Conservation (phyloP, 169 alveolate species). For the Fabrea salina region DNA sequence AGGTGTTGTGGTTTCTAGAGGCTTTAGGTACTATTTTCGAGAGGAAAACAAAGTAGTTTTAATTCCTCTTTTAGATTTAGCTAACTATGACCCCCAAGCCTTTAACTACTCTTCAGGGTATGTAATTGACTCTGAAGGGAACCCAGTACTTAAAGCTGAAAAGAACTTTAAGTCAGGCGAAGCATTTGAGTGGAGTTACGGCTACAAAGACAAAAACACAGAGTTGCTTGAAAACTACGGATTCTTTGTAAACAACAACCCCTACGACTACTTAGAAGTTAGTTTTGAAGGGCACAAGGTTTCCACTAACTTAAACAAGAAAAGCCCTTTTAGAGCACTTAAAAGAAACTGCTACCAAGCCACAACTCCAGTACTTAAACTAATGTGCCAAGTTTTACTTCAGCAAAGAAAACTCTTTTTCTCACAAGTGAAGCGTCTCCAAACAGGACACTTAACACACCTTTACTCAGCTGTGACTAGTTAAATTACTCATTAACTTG, state of each 20-base stretch:
- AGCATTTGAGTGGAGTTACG: slow-evolving; percentile 16
- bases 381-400: too few relatives aligned
- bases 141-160: background rate
- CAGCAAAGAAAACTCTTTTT: too few relatives aligned
- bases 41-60: background rate
- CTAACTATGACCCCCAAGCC: background rate
- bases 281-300: too few relatives aligned
- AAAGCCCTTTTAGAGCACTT: too few relatives aligned
- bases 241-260: background rate
- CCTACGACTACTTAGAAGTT: background rate
- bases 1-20: background rate
- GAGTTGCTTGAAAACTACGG: background rate
- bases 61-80: background rate
- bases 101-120: background rate
- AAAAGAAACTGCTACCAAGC: too few relatives aligned
- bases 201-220: background rate
- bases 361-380: too few relatives aligned
- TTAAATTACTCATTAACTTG: too few relatives aligned
- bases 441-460: too few relatives aligned
- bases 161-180: background rate
- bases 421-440: too few relatives aligned
- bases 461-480: too few relatives aligned
- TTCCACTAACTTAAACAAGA: too few relatives aligned
- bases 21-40: background rate
- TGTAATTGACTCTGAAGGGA: background rate